Base-by-base conservation (phyloP, 805 yeast species). In the Scheffersomyces amazonensis region DNA sequence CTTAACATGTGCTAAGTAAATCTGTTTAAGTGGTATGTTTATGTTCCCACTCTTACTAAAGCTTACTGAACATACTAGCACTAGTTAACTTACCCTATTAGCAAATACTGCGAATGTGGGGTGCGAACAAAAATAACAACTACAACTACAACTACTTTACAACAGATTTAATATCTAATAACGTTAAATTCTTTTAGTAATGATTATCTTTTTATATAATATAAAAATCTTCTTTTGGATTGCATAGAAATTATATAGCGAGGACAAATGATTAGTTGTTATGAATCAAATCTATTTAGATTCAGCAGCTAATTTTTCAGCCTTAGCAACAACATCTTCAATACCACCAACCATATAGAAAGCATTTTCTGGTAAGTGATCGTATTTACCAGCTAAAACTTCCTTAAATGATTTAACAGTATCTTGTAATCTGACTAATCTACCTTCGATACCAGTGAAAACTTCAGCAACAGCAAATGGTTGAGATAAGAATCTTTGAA, bases 291-390 rank as follows among this genome's bases (percentile, higher is more conserved):
- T 39, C 39, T 80, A 81, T 64, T 81, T 80, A 60, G 88, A 76
- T 71, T 88, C 96, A 70, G 95, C 81, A 73, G 98, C 98, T 71
- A 93, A 75, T 80, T 91, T 90, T 78, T 93, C 98, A 67, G 97
- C 98, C 83, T 93, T 93, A 68, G 97, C 95, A 70, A 89, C 73
- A 60, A 83, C 99, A 75, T 93, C 99, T 71, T 90, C 97, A 64
- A 93, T 90, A 79, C 96, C 96, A 79, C 99, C 99, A 75, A 93
- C 99, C 99, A 93, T 93, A 77, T 93, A 93, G 95, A 93, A 93
- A 62, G 99, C 99, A 70, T 84, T 87, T 80, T 93, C 99, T 69
- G 99, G 99, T 64, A 93, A 83, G 78, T 84, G 83, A 76, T 93
- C 99, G 80, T 93, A 89, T 81, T 93, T 93, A 78, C 99, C 99